These are phyloP conservation scores for Neonectria coccinea DNA, from an alignment of 2,329 filamentous ascomycete genomes.

Conservation along the genomic window DNA sequence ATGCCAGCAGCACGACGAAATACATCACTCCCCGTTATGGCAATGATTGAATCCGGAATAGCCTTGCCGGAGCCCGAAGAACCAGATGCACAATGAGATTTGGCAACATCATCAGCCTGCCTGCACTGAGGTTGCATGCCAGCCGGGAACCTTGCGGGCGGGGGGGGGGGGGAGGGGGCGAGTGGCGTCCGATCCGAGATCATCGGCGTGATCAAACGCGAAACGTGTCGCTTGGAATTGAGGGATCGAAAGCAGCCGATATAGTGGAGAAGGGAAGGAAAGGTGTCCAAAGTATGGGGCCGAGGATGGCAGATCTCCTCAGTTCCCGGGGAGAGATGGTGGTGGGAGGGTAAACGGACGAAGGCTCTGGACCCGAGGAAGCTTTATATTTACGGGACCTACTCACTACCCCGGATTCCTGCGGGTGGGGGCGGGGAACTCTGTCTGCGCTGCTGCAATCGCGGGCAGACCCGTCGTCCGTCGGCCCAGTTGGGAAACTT, in stretches of 20 bases:
- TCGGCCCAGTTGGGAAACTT: conserved; percentile 30
- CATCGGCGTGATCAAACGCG: neutral
- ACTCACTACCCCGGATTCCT: conserved; percentile 18
- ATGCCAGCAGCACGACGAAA: neutral
- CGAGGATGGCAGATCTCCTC: neutral
- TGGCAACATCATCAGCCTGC: neutral
- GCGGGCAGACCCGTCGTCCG: conserved; percentile 34
- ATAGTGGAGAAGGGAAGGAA: neutral
- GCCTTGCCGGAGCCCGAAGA: neutral
- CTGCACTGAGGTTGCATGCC: neutral
- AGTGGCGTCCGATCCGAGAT: neutral
- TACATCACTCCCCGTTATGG: no score
- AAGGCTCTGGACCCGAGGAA: conserved; percentile 13
- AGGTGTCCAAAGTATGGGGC: neutral
- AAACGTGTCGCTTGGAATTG: neutral
- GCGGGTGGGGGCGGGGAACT: conserved; percentile 42
- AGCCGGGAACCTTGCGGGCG: neutral
- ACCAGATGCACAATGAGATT: neutral
- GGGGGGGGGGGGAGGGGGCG: no score
- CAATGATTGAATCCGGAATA: neutral
- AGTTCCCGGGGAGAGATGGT: neutral
- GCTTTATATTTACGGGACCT: conserved; percentile 26
- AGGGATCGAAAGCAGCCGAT: neutral
- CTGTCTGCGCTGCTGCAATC: conserved; percentile 17
- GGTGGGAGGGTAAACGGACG: conserved; percentile 7